Conservation (phyloP, 2,329 filamentous ascomycete genomes). For the Dactylonectria estremocensis region DNA sequence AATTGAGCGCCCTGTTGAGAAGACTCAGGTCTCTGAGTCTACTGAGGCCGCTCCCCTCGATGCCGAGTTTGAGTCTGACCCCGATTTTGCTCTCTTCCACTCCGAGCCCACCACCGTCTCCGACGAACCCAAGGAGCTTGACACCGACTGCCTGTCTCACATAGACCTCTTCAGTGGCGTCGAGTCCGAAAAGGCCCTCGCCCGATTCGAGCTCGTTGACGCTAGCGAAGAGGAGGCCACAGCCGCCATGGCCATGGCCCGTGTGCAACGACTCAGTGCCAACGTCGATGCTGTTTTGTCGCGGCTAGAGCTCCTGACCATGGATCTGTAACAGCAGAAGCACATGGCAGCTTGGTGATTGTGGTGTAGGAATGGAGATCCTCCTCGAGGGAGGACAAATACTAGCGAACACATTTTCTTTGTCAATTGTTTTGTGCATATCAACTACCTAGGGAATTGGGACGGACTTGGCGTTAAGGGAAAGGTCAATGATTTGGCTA, state of each 20-base stretch:
- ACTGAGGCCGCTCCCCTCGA: constrained; percentile 56
- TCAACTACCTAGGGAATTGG: constrained; percentile 36
- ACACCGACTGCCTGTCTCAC: constrained; percentile 59
- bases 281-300: constrained; percentile 54
- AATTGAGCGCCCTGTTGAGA: constrained; percentile 64
- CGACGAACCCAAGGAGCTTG: constrained; percentile 55
- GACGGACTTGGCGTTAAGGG: constrained; percentile 43
- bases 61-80: constrained; percentile 74
- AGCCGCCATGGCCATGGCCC: constrained; percentile 62
- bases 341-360: not conserved
- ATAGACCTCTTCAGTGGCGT: constrained; percentile 68
- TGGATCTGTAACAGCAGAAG: constrained; percentile 48
- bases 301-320: constrained; percentile 56
- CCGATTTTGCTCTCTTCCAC: constrained; percentile 74
- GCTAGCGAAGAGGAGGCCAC: constrained; percentile 64
- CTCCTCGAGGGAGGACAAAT: constrained; percentile 38
- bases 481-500: constrained; percentile 38
- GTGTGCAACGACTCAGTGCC: constrained; percentile 65
- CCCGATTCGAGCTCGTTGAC: constrained; percentile 76
- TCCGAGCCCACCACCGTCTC: constrained; percentile 53
- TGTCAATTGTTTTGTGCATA: constrained; percentile 43
- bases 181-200: constrained; percentile 74
- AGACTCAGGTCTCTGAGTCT: constrained; percentile 50
- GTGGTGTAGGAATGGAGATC: constrained; percentile 14
- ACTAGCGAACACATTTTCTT: constrained; percentile 42